These are phyloP conservation scores for Chytriomyces sp. DNA, from an alignment of 192 early-diverging fungal species.

Conservation along the genomic window DNA sequence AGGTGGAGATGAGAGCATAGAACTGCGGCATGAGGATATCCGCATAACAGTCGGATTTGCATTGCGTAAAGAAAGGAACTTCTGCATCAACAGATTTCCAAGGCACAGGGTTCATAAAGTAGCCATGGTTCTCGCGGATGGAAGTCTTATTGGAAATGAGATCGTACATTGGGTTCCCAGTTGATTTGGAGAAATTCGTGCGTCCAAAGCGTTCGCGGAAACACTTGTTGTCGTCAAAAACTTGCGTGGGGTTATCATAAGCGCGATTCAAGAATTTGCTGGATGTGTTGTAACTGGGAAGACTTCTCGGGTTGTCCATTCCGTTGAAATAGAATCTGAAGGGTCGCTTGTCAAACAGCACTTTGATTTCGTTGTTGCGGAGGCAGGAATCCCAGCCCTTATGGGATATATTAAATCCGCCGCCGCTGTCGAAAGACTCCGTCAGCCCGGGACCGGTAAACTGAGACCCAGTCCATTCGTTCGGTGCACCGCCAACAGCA, in stretches of 20 bases:
- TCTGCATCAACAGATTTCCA: not conserved
- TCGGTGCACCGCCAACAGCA: not conserved
- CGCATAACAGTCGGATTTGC: slow-evolving; percentile 19
- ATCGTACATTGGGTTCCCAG: not conserved
- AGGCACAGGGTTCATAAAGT: not conserved
- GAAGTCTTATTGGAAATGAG: not conserved
- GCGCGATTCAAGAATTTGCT: not conserved
- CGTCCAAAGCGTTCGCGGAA: not conserved
- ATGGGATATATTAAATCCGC: not conserved
- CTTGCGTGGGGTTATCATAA: not conserved
- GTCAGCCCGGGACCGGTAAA: not conserved
- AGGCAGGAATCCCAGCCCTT: not conserved
- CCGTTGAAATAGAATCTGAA: not conserved
- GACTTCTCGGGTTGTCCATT: not conserved
- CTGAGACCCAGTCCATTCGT: not conserved
- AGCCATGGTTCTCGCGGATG: not conserved
- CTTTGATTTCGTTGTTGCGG: not conserved
- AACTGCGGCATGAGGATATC: slow-evolving; percentile 23
- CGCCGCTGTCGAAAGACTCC: not conserved
- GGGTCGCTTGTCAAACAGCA: not conserved
- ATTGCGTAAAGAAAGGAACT: slow-evolving; percentile 15
- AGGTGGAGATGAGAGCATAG: not conserved
- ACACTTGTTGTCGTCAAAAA: not conserved
- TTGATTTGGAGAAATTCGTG: not conserved
- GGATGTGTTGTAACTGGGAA: not conserved